These are phyloP conservation scores for Acorus calamus DNA, from an alignment of 106 monocot genomes.

Conservation along the genomic window DNA sequence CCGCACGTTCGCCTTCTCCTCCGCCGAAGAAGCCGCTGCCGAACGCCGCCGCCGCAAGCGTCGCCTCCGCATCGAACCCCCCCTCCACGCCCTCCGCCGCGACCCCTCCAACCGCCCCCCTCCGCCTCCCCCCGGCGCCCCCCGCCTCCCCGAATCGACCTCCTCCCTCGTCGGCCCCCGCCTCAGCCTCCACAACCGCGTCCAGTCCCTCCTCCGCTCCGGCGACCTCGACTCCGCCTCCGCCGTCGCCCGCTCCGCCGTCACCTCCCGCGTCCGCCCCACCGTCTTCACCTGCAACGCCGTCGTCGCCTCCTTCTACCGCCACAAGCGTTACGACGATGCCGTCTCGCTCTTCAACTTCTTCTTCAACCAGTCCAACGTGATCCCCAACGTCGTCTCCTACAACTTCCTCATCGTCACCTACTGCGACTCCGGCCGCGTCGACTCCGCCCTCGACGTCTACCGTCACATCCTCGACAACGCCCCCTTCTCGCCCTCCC, in stretches of 20 bases:
- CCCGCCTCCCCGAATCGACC: conserved; percentile 84
- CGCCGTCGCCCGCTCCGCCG: conserved; percentile 51
- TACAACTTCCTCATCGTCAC: conserved; percentile 81
- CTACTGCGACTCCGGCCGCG: conserved; percentile 55
- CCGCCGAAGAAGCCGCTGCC: conserved; percentile 90
- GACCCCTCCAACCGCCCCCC: conserved; percentile 44
- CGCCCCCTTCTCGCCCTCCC: conserved; percentile 87
- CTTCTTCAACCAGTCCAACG: conserved; percentile 70
- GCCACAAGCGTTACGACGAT: conserved; percentile 55
- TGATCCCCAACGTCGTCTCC: conserved; percentile 90
- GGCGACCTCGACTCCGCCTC: conserved; percentile 69
- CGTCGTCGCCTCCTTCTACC: conserved; percentile 56
- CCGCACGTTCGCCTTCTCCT: conserved; percentile 77
- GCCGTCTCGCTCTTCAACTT: conserved; percentile 55
- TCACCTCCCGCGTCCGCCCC: conserved; percentile 62
- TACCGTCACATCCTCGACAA: conserved; percentile 62
- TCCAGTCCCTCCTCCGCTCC: conserved; percentile 75
- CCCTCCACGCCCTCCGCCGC: conserved; percentile 68
- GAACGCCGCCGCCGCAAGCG: conserved; percentile 88
- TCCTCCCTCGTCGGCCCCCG: conserved; percentile 82
- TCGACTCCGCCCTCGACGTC: conserved; percentile 53
- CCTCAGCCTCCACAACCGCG: conserved; percentile 87
- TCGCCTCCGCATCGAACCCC: conserved; percentile 84
- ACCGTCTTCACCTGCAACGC: conserved; percentile 99
- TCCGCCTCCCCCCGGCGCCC: conserved; percentile 60